phyloP scores from a whole-genome alignment of 306 rosid genomes.

The Cicer arietinum region DNA sequence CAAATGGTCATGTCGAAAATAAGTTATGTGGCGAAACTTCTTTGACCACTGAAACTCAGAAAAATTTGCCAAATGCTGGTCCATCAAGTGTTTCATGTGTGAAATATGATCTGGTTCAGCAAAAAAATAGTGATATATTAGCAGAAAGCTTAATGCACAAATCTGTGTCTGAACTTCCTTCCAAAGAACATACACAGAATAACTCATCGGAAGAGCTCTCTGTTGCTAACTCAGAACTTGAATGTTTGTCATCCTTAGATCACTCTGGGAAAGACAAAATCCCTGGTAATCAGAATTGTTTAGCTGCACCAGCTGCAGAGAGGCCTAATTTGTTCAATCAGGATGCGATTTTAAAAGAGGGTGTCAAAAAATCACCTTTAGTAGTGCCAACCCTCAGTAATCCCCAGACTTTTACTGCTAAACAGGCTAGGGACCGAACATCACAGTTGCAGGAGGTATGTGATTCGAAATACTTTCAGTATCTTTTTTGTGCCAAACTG shows the following conservation, averaged over 20 bases:
- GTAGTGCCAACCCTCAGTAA: constrained; percentile 36
- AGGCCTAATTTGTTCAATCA: constrained; percentile 28
- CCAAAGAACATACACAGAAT: constrained; percentile 35
- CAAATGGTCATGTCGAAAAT: constrained; percentile 47
- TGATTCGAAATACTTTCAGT: constrained; percentile 6
- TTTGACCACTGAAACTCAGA: constrained; percentile 43
- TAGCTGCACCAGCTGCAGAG: constrained; percentile 37
- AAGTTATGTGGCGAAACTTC: constrained; percentile 39
- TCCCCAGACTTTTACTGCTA: constrained; percentile 39
- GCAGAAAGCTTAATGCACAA: constrained; percentile 42
- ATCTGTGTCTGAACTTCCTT: constrained; percentile 47
- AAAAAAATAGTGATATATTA: constrained; percentile 25
- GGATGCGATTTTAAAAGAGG: constrained; percentile 48
- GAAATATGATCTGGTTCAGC: constrained; percentile 45
- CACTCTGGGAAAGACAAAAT: constrained; percentile 33
- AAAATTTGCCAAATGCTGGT: constrained; percentile 48
- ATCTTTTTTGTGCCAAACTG: background rate
- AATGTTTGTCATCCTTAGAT: constrained; percentile 43
- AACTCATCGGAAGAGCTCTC: constrained; percentile 32
- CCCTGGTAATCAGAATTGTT: constrained; percentile 37
- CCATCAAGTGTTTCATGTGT: constrained; percentile 38
- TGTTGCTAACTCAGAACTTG: constrained; percentile 43
- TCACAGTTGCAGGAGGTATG: constrained; percentile 52
- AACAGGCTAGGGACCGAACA: constrained; percentile 41
- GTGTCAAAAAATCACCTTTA: constrained; percentile 34